Evolutionary conservation across 2,329 filamentous ascomycete genomes (phyloP).

Genomic region (Phialophora verrucosa): DNA sequence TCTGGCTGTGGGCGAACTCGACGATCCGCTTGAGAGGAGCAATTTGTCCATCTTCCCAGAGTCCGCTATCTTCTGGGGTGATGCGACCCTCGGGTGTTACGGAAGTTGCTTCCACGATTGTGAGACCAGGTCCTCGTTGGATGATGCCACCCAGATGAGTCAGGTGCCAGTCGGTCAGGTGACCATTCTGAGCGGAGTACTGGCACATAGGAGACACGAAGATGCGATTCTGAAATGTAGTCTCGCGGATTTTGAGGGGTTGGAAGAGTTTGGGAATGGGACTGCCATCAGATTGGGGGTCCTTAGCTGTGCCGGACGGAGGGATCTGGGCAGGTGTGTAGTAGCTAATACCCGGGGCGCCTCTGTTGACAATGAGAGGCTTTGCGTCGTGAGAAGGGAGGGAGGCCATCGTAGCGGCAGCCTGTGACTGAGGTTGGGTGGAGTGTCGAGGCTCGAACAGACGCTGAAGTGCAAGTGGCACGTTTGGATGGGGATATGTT

Average conservation of each 20-base stretch:
- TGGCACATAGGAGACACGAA: conserved; percentile 69
- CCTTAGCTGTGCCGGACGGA: conserved; percentile 52
- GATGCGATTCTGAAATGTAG: conserved; percentile 72
- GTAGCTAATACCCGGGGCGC: conserved; percentile 52
- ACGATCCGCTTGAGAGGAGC: conserved; percentile 49
- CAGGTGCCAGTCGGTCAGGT: conserved; percentile 80
- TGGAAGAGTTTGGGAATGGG: conserved; percentile 58
- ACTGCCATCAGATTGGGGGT: conserved; percentile 55
- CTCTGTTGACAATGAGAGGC: conserved; percentile 46
- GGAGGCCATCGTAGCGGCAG: conserved; percentile 3
- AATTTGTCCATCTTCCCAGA: conserved; percentile 87
- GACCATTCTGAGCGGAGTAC: conserved; percentile 71
- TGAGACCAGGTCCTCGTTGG: conserved; percentile 73
- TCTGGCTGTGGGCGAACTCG: conserved; percentile 56
- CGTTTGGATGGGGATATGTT: too few relatives aligned
- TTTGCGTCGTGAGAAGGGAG: conserved; percentile 24
- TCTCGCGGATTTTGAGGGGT: conserved; percentile 48
- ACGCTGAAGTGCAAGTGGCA: not conserved
- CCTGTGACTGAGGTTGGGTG: not conserved
- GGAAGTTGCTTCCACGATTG: conserved; percentile 78
- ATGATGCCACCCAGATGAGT: conserved; percentile 82
- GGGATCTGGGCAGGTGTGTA: conserved; percentile 58
- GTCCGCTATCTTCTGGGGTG: conserved; percentile 75
- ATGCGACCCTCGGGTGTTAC: conserved; percentile 80
- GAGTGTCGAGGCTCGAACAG: not conserved